Base-by-base conservation (phyloP, 345 rosid genomes). In the Microthlaspi erraticum region DNA sequence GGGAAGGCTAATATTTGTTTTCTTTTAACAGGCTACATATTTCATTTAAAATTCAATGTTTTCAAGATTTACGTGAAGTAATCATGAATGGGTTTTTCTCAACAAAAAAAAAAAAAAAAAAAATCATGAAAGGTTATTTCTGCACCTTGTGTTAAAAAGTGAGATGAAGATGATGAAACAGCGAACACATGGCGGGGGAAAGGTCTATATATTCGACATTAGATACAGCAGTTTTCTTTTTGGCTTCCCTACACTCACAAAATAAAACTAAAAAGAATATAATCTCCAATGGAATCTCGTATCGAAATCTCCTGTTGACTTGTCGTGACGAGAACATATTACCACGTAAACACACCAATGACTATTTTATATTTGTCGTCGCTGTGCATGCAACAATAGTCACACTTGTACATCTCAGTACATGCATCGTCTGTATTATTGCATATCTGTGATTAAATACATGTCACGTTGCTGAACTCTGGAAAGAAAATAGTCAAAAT, bases 341-440 rank as follows among this genome's bases (percentile, higher is more conserved):
- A 52, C 45, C 78, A 74, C 78, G 68, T 66, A 23, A 56, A 59
- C 26, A 38, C 14, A 72, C 71, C 41, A 72, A 36, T 34, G 12
- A 45, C 58, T 44, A 14, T 16, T 44, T 55, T 45, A 9, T 19
- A 26, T 64, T 16, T 63, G 70, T 64, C 57, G 62, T 51, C 68
- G 5, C 8, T 42, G 16, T 31, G 48, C 29, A 26, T 13, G 1
- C 36, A 26, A 3, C 60, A 52, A 12, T 32, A 53, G 31, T 5
- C 34, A 33, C 51, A 72, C 3, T 46, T 56, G 58, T 64, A 36
- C n/a, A n/a, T n/a, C n/a, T n/a, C n/a, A n/a, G n/a, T n/a, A n/a
- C 70, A 72, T 53, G 54, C 57, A 55, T 43, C 20, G 12, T 32
- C 12, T 38, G 29, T 26, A 33, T 11, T 3, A 37, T 13, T 53